Evolutionary conservation across 495 filamentous ascomycete species (phyloP).

Genomic region (Bryoglossum gracile): DNA sequence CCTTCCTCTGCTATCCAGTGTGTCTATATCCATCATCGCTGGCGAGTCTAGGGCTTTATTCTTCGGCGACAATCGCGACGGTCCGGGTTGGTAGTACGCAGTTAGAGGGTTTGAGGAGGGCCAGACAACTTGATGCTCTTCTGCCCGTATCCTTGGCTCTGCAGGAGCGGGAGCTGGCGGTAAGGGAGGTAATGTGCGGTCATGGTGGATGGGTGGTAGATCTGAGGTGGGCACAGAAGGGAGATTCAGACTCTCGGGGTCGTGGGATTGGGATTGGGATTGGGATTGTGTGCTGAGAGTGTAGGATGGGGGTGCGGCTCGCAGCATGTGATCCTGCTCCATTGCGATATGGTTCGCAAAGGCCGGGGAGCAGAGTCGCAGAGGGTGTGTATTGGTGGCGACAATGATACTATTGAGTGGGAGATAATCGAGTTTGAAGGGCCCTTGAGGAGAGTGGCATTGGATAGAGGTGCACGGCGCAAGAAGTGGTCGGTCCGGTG

Average conservation of each 20-base stretch:
- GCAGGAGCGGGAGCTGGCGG: conserved; percentile 10
- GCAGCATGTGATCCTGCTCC: conserved; percentile 36
- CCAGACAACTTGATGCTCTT: conserved; percentile 34
- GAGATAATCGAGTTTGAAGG: neutral
- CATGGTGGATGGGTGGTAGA: conserved; percentile 20
- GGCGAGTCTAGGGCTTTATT: conserved; percentile 13
- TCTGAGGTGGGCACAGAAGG: conserved; percentile 21
- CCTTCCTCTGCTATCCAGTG: conserved; percentile 23
- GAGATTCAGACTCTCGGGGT: conserved; percentile 27
- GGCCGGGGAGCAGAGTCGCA: conserved; percentile 11
- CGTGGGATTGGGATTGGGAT: conserved; percentile 37
- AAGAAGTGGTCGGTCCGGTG: conserved; percentile 4
- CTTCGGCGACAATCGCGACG: conserved; percentile 24
- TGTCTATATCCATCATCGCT: conserved; percentile 27
- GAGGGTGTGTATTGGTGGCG: conserved; percentile 2
- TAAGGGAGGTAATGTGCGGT: conserved; percentile 22
- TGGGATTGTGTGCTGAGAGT: no score
- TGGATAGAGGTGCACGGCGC: conserved; percentile 5
- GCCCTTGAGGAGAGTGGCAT: conserved; percentile 4
- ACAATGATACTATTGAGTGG: conserved; percentile 2
- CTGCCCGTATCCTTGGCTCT: conserved; percentile 7
- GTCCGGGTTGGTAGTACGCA: conserved; percentile 37
- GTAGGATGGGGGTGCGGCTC: conserved; percentile 33
- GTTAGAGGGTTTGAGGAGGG: conserved; percentile 48
- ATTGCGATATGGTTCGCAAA: conserved; percentile 24